These are phyloP conservation scores for Talaromyces funiculosus DNA, from an alignment of 2,329 filamentous ascomycete species.

Conservation along the genomic window DNA sequence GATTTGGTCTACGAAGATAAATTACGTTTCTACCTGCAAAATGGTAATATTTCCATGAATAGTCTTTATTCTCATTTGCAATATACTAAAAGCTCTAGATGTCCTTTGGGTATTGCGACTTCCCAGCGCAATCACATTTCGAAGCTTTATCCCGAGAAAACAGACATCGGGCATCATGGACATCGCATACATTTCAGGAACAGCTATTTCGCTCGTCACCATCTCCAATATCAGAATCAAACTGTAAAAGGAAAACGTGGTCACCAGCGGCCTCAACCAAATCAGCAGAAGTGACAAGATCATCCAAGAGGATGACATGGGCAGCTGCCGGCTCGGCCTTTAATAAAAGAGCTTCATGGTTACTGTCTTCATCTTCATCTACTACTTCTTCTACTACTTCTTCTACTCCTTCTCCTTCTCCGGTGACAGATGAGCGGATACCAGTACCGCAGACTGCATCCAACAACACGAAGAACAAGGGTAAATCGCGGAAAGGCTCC, in stretches of 20 bases:
- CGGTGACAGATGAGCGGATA: not conserved
- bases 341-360: not conserved
- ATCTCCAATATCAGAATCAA: not conserved
- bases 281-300: not conserved
- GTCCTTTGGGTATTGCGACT: constrained; percentile 6
- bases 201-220: not conserved
- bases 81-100: not conserved
- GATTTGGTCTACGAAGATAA: not conserved
- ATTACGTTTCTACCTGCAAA: not conserved
- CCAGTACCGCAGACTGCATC: not conserved
- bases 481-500: not conserved
- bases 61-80: not conserved
- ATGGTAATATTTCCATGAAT: not conserved
- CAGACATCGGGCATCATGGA: not conserved
- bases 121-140: not conserved
- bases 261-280: not conserved
- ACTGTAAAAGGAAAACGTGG: not conserved
- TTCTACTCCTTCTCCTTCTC: not conserved
- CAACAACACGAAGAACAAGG: not conserved
- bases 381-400: no score
- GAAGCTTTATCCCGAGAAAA: not conserved
- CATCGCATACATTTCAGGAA: not conserved
- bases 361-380: not conserved
- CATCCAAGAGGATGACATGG: not conserved
- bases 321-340: not conserved